A percentile compares a stretch with the other conserved stretches of the same genome.
Evolutionary conservation across 2,329 filamentous ascomycete genomes (phyloP).

Genomic region (Geosmithia morbida): DNA sequence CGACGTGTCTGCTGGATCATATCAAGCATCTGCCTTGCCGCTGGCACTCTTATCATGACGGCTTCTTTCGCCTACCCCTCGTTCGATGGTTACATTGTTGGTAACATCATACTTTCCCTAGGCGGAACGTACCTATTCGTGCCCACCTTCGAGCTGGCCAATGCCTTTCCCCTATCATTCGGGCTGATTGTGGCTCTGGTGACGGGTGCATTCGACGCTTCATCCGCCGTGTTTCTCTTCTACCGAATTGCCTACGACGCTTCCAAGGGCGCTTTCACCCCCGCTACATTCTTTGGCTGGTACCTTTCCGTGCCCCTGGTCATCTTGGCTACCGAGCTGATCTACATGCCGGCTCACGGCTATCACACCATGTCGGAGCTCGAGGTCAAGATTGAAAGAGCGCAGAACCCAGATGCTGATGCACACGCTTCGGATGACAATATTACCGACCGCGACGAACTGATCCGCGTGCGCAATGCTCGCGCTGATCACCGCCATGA

Average conservation of each 20-base stretch:
- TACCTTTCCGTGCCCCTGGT: conserved; percentile 20
- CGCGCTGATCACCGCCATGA: conserved; percentile 36
- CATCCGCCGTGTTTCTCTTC: conserved; percentile 59
- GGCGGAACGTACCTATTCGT: conserved; percentile 73
- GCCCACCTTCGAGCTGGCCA: conserved; percentile 67
- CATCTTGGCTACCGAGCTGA: conserved; percentile 19
- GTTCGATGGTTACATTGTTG: conserved; percentile 60
- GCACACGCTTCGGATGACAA: conserved; percentile 40
- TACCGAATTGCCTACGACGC: conserved; percentile 57
- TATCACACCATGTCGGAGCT: conserved; percentile 24
- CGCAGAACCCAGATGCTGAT: conserved; percentile 20
- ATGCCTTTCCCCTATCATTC: conserved; percentile 61
- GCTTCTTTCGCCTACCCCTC: conserved; percentile 44
- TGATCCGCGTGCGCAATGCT: conserved; percentile 24
- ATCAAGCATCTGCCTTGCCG: conserved; percentile 51
- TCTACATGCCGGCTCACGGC: conserved; percentile 21
- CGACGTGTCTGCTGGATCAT: conserved; percentile 62
- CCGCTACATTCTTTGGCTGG: conserved; percentile 20
- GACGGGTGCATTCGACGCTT: conserved; percentile 71
- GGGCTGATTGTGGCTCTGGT: conserved; percentile 63
- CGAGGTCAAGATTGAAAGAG: conserved; percentile 22
- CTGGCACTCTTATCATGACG: conserved; percentile 59
- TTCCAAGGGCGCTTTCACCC: conserved; percentile 16
- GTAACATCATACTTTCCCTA: conserved; percentile 60
- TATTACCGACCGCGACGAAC: conserved; percentile 28